Conservation (phyloP, 768 basidiomycete species). For the Tephrocybe sp. region DNA sequence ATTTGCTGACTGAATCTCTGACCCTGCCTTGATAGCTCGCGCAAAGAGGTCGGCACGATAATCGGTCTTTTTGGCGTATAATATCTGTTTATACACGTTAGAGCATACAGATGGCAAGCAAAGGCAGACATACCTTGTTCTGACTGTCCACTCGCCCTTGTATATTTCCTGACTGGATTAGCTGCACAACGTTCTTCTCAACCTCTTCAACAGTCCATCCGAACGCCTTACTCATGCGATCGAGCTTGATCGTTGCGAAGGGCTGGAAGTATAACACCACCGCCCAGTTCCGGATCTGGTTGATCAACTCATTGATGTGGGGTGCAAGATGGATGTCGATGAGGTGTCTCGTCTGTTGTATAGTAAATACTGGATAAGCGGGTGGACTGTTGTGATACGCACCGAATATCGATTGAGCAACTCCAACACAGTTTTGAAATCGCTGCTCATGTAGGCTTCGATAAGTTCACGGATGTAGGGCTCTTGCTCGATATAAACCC, state of each 20-base stretch:
- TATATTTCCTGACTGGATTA: constrained; percentile 79
- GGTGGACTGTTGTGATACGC: constrained; percentile 15
- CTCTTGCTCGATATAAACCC: constrained; percentile 81
- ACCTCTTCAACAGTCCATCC: constrained; percentile 77
- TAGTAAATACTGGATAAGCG: neutral
- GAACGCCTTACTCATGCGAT: constrained; percentile 84
- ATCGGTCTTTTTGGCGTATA: constrained; percentile 79
- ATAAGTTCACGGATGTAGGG: constrained; percentile 85
- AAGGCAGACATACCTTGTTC: constrained; percentile 60
- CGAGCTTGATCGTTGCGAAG: constrained; percentile 81
- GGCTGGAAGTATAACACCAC: constrained; percentile 90
- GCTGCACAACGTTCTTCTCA: constrained; percentile 68
- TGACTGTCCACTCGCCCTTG: constrained; percentile 86
- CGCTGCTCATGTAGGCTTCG: constrained; percentile 82
- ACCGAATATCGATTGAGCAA: constrained; percentile 75
- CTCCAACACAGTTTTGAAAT: constrained; percentile 82
- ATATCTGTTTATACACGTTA: constrained; percentile 47
- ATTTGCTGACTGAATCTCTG: constrained; percentile 71
- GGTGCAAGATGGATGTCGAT: constrained; percentile 75
- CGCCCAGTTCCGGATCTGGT: constrained; percentile 73
- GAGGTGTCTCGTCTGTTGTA: constrained; percentile 67
- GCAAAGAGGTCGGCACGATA: constrained; percentile 76
- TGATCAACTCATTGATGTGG: constrained; percentile 67
- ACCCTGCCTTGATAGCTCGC: constrained; percentile 71
- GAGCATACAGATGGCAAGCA: constrained; percentile 5